These are phyloP conservation scores for Mortierella polycephala DNA, from an alignment of 371 early-diverging fungal genomes.

Conservation along the genomic window DNA sequence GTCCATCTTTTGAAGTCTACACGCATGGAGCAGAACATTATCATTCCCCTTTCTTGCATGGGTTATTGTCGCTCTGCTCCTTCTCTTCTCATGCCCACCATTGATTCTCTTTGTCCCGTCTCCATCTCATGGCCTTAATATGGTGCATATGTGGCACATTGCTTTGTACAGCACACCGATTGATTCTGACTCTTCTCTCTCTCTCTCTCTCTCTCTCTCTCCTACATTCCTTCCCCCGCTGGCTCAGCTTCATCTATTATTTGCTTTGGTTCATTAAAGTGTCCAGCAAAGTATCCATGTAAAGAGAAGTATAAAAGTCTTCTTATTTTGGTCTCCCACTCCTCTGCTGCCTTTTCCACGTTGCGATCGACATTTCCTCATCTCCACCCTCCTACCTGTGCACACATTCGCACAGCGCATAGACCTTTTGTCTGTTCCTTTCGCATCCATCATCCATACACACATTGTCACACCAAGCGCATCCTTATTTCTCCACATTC, in stretches of 20 bases:
- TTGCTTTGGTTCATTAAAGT: too few species aligned
- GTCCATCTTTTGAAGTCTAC: neutral
- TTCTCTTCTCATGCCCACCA: neutral
- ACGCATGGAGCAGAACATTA: slow-evolving; percentile 13
- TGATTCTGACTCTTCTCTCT: slow-evolving; percentile 16
- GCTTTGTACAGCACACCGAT: neutral
- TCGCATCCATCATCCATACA: neutral
- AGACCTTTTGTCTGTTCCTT: too few species aligned
- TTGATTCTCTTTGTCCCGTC: neutral
- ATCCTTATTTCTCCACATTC: neutral
- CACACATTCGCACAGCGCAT: too few species aligned
- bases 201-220: slow-evolving; percentile 7
- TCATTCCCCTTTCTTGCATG: slow-evolving; percentile 16
- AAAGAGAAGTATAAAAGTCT: too few species aligned
- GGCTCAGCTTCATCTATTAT: too few species aligned
- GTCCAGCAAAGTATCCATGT: too few species aligned
- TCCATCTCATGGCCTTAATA: neutral
- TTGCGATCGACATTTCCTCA: too few species aligned
- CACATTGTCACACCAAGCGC: neutral
- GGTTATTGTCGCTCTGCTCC: neutral
- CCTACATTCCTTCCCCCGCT: neutral
- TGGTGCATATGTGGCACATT: neutral
- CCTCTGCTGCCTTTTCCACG: too few species aligned
- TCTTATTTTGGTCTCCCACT: too few species aligned
- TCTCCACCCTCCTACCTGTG: too few species aligned